Evolutionary conservation across 1,284 basidiomycete genomes (phyloP).

Genomic region (Cutaneotrichosporon dermatis): DNA sequence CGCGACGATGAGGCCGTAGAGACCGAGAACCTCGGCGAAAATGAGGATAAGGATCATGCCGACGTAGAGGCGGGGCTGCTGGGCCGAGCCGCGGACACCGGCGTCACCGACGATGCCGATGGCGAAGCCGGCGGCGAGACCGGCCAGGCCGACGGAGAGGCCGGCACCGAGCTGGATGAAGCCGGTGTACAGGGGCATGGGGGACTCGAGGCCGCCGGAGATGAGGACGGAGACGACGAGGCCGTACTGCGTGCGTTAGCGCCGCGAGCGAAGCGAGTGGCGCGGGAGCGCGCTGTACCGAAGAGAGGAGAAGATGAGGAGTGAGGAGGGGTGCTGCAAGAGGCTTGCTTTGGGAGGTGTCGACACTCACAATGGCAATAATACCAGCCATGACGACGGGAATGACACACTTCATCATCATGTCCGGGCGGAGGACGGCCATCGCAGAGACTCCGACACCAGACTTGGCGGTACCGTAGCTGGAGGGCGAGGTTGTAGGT

Average conservation of each 20-base stretch:
- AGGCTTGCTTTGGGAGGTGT: too few relatives aligned
- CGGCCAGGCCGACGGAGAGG: slow-evolving; percentile 73
- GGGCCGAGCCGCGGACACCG: slow-evolving; percentile 81
- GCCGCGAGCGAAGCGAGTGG: neutral
- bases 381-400: slow-evolving; percentile 99
- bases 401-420: slow-evolving; percentile 93
- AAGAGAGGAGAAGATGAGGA: too few relatives aligned
- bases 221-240: slow-evolving; percentile 90
- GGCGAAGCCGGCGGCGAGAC: slow-evolving; percentile 84
- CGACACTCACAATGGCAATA: slow-evolving; percentile 65
- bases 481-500: slow-evolving; percentile 15
- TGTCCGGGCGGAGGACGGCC: slow-evolving; percentile 90
- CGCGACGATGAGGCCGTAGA: slow-evolving; percentile 57
- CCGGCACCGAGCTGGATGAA: slow-evolving; percentile 88
- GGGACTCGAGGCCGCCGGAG: slow-evolving; percentile 58
- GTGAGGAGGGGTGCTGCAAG: too few relatives aligned
- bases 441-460: slow-evolving; percentile 98
- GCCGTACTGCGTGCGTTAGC: slow-evolving; percentile 59
- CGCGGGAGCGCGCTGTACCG: neutral
- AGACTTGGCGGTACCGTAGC: slow-evolving; percentile 92
- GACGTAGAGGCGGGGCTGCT: slow-evolving; percentile 90
- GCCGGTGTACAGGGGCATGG: slow-evolving; percentile 69
- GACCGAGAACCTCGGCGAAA: slow-evolving; percentile 82
- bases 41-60: slow-evolving; percentile 77
- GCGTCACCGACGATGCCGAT: slow-evolving; percentile 96